Evolutionary conservation across 345 rosid genomes (phyloP).

Genomic region (Linum trigynum): DNA sequence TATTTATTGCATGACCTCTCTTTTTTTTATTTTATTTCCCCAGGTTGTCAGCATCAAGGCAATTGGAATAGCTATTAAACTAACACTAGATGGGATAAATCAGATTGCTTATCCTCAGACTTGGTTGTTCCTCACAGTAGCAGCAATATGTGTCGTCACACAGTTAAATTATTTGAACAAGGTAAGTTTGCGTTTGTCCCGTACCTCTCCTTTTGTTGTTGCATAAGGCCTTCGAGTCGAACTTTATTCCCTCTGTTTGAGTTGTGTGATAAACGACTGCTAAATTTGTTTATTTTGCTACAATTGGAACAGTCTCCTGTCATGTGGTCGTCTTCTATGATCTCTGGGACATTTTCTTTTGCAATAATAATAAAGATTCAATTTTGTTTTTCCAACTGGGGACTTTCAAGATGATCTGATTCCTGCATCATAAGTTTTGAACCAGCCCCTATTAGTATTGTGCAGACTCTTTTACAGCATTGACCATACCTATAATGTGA

Average conservation of each 20-base stretch:
- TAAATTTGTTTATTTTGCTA: too few relatives aligned
- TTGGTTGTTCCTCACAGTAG: constrained; percentile 84
- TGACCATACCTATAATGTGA: too few relatives aligned
- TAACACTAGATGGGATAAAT: constrained; percentile 72
- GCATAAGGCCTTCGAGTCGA: neutral
- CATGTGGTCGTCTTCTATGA: too few relatives aligned
- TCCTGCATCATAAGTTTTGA: neutral
- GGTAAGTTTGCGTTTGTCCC: constrained; percentile 26
- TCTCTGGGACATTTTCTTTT: too few relatives aligned
- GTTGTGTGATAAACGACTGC: too few relatives aligned
- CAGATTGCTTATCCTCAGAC: constrained; percentile 79
- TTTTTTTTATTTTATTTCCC: constrained; percentile 2
- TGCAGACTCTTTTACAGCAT: neutral
- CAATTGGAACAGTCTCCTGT: too few relatives aligned
- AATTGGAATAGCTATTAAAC: constrained; percentile 83
- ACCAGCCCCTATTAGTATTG: neutral
- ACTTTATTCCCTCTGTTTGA: too few relatives aligned
- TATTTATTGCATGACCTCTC: neutral
- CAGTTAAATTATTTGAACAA: constrained; percentile 89
- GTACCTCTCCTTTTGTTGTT: neutral
- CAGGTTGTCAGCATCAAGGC: constrained; percentile 96
- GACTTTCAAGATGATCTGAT: neutral
- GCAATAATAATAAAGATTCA: neutral
- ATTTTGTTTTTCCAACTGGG: neutral
- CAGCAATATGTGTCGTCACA: constrained; percentile 66